Conservation (phyloP, 768 basidiomycete species). For the Termitomyces sp. region DNA sequence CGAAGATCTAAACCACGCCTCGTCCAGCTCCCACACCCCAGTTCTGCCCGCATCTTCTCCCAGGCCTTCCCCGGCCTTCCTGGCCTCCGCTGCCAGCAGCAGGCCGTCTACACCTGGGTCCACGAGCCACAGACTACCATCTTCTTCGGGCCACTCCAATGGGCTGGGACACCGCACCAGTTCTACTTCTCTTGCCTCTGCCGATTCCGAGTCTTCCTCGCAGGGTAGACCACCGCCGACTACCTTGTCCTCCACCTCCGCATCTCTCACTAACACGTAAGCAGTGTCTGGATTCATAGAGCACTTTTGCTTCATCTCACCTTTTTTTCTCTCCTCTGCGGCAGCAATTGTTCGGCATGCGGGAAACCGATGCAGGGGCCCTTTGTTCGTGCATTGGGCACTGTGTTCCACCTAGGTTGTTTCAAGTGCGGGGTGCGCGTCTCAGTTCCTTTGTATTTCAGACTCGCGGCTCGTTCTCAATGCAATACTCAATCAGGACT, state of each 20-base stretch:
- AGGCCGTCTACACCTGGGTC: constrained; percentile 58
- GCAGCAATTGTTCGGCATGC: constrained; percentile 71
- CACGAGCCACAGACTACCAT: constrained; percentile 39
- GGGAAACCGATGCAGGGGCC: constrained; percentile 87
- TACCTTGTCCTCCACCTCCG: constrained; percentile 51
- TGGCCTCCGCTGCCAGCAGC: constrained; percentile 36
- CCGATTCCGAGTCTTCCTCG: constrained; percentile 49
- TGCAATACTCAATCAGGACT: constrained; percentile 57
- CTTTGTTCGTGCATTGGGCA: constrained; percentile 91
- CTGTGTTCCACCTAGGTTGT: constrained; percentile 95
- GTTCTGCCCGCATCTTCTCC: constrained; percentile 30
- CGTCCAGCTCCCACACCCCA: constrained; percentile 21
- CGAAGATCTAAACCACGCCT: constrained; percentile 63
- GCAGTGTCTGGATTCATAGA: constrained; percentile 19
- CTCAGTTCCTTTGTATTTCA: constrained; percentile 5
- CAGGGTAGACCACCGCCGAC: constrained; percentile 42
- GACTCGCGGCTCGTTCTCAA: neutral
- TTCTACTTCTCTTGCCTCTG: constrained; percentile 44
- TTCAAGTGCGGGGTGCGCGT: constrained; percentile 91
- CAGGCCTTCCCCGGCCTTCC: constrained; percentile 40
- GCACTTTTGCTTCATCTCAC: constrained; percentile 12
- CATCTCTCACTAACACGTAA: constrained; percentile 56
- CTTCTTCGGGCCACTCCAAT: constrained; percentile 50
- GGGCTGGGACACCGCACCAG: constrained; percentile 42
- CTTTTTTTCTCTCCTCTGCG: constrained; percentile 19